A percentile compares a stretch with the other conserved stretches of the same genome.
Conservation (phyloP, 2,329 filamentous ascomycete species). For the Lizonia empirigonia region DNA sequence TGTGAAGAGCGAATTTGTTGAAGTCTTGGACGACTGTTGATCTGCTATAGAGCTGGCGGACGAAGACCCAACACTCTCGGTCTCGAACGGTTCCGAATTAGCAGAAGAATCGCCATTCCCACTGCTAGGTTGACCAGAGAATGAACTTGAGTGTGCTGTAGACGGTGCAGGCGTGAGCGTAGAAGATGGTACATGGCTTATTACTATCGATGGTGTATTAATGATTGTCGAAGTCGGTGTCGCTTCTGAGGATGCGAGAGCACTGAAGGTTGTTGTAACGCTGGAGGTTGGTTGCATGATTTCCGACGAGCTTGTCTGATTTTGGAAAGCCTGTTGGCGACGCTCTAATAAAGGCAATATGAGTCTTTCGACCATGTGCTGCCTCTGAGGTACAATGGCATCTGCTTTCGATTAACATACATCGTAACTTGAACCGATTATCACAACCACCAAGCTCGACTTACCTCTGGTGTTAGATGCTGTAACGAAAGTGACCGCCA, state of each 20-base stretch:
- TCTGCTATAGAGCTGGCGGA: background rate
- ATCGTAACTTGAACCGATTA: background rate
- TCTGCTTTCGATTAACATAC: conserved; percentile 1
- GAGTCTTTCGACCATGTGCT: background rate
- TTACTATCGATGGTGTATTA: background rate
- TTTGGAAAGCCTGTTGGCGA: conserved; percentile 8
- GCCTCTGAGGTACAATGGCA: background rate
- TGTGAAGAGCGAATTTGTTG: background rate
- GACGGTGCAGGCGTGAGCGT: background rate
- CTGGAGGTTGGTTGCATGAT: background rate
- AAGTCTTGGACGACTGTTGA: background rate
- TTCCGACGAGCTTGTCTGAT: conserved; percentile 11
- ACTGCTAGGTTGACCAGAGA: background rate
- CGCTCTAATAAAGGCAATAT: conserved; percentile 10
- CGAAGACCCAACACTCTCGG: background rate
- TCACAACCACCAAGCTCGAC: background rate
- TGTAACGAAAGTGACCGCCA: conserved; percentile 7
- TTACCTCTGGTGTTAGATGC: conserved; percentile 9
- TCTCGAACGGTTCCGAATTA: background rate
- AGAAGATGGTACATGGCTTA: background rate
- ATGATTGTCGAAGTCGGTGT: background rate
- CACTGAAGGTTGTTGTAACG: background rate
- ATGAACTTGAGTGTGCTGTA: background rate
- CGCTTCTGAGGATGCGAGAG: background rate
- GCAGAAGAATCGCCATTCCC: background rate